Conservation (phyloP, 768 basidiomycete species). For the Steccherinum ochraceum region DNA sequence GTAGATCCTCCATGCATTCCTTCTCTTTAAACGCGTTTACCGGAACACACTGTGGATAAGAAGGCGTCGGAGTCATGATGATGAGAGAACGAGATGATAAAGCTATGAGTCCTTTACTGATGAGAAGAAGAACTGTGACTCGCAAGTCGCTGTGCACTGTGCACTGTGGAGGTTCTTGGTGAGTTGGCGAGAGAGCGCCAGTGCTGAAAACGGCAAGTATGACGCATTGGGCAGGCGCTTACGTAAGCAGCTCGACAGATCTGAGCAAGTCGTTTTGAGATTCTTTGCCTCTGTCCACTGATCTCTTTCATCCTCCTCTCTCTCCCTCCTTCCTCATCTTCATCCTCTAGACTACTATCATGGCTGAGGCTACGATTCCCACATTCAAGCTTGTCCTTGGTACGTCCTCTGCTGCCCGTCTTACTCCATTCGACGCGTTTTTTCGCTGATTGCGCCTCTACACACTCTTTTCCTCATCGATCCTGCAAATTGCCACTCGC, state of each 20-base stretch:
- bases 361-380: constrained; percentile 52
- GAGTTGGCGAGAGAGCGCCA: too few species aligned
- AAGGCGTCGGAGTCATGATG: too few species aligned
- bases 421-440: constrained; percentile 3
- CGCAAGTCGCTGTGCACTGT: too few species aligned
- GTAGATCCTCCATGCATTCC: too few species aligned
- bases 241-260: background rate
- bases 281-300: constrained; percentile 13
- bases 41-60: too few species aligned
- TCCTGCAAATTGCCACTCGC: constrained; percentile 20
- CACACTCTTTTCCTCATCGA: constrained; percentile 45
- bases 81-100: too few species aligned
- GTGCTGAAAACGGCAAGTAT: background rate
- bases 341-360: constrained; percentile 28
- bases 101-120: too few species aligned
- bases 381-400: constrained; percentile 99
- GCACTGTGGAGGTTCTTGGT: too few species aligned
- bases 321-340: constrained; percentile 28
- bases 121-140: too few species aligned
- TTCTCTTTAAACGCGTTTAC: too few species aligned
- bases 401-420: constrained; percentile 32
- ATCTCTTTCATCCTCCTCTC: constrained; percentile 28
- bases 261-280: background rate
- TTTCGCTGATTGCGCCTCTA: constrained; percentile 21
- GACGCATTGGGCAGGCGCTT: background rate